A percentile compares a stretch with the other conserved stretches of the same genome.
These are phyloP conservation scores for Scheffersomyces insectosa DNA, from an alignment of 1,139 yeast species.

Conservation along the genomic window DNA sequence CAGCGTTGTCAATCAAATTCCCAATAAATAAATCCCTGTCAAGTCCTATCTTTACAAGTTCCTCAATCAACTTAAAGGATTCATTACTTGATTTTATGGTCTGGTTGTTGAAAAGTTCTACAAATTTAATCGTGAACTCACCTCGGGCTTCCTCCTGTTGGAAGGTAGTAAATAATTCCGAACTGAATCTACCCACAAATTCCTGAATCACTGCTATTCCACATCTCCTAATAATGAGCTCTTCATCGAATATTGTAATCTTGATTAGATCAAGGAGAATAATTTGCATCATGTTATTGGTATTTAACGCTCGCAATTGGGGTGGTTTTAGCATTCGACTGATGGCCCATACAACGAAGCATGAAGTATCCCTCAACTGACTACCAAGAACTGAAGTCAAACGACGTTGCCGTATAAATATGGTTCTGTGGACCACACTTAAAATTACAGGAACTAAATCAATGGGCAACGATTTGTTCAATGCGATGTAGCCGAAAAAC, in stretches of 20 bases:
- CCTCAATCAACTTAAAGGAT: constrained; percentile 20
- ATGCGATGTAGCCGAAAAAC: constrained; percentile 35
- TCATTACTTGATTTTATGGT: constrained; percentile 20
- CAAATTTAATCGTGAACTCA: constrained; percentile 45
- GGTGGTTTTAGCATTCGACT: constrained; percentile 23
- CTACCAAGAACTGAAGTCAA: constrained; percentile 57
- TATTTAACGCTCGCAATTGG: constrained; percentile 7
- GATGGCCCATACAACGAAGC: constrained; percentile 60
- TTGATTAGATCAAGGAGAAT: constrained; percentile 48
- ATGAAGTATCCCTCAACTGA: constrained; percentile 80
- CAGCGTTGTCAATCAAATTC: constrained; percentile 23
- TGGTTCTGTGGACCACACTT: constrained; percentile 42
- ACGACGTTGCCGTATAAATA: constrained; percentile 54
- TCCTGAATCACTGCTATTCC: constrained; percentile 89
- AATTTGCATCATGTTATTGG: constrained; percentile 19
- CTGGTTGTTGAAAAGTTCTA: constrained; percentile 48
- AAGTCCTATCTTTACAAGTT: constrained; percentile 30
- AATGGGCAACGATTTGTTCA: constrained; percentile 30
- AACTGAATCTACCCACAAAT: constrained; percentile 73
- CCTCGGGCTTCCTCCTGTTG: constrained; percentile 26
- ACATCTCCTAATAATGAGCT: constrained; percentile 74
- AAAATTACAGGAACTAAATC: constrained; percentile 24
- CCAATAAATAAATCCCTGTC: constrained; percentile 25
- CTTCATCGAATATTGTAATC: constrained; percentile 68
- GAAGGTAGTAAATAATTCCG: constrained; percentile 19